Evolutionary conservation across 495 filamentous ascomycete genomes (phyloP).

Genomic region (Rostrohypoxylon terebratum): DNA sequence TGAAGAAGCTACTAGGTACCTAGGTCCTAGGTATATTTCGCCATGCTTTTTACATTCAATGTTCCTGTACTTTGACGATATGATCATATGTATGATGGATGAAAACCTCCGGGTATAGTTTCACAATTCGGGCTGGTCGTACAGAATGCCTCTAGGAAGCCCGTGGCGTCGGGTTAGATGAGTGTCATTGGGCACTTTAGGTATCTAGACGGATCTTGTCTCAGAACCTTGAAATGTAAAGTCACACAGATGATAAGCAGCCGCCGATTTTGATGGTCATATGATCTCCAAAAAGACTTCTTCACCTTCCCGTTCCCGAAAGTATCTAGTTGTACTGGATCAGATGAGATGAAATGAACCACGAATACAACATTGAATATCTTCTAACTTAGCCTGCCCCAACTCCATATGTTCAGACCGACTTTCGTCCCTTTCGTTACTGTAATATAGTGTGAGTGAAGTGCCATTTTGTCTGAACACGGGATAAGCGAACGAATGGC

Average conservation of each 20-base stretch:
- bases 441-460: constrained; percentile 22
- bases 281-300: neutral
- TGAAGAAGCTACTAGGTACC: neutral
- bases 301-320: neutral
- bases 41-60: neutral
- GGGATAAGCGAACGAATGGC: neutral
- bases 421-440: constrained; percentile 58
- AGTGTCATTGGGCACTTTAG: neutral
- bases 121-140: neutral
- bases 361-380: constrained; percentile 1
- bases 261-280: neutral
- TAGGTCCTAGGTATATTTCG: too few relatives aligned
- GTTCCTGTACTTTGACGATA: neutral
- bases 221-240: neutral
- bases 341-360: neutral
- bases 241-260: neutral
- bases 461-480: neutral
- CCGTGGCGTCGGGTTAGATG: neutral
- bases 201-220: neutral
- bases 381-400: constrained; percentile 45
- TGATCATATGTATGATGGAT: neutral
- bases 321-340: neutral
- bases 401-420: constrained; percentile 64
- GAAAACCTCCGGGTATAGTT: neutral
- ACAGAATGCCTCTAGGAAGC: neutral